Base-by-base conservation (phyloP, 495 filamentous ascomycete genomes). In the Hyaloscypha finlandica region DNA sequence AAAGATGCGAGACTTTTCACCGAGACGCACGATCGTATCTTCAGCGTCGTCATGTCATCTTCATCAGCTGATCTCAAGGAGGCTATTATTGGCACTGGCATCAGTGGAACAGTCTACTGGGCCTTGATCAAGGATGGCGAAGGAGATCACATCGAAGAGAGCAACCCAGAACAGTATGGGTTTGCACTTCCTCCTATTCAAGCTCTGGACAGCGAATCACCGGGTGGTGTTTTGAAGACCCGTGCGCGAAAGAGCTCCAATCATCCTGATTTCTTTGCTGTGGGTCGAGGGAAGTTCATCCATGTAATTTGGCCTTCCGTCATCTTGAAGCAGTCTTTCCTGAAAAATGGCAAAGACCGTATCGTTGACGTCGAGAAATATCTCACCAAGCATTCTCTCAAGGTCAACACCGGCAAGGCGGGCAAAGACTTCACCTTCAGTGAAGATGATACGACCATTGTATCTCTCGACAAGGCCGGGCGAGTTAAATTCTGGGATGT, bases 401-500 rank as follows among this genome's bases (percentile, higher is more conserved):
- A 92, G 78, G 95, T 99, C 76, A 90, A 92, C 55, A 97, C 93
- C 62, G 96, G 96, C 60, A 99, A 99, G 79, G 96, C 96, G 57
- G 94, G 93, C 35, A 98, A 99, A 77, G 96, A 99, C 71, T 99
- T 98, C 75, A 87, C 89, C 56, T 99, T 99, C 79, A 97, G 93
- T 75, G 92, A 94, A 72, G 96, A 98, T 78, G 96, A 99, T 74
- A 91, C 89, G 1, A 86, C 92, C 31, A 93, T 99, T 73, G 94
- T 94, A 29, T 97, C 95, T 55, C 87, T 99, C 42, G 96, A 99
- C 75, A 98, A 98, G 80, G 92, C 92, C 63, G 96, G 96, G 20
- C 88, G 90, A 63, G 86, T 98, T 68, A 93, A 94, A 74, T 94
- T 99, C 81, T 99, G 96, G 96, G 96, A 99, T 74, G 90, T 97